These are phyloP conservation scores for Clonostachys chloroleuca DNA, from an alignment of 2,329 filamentous ascomycete genomes.

Conservation along the genomic window DNA sequence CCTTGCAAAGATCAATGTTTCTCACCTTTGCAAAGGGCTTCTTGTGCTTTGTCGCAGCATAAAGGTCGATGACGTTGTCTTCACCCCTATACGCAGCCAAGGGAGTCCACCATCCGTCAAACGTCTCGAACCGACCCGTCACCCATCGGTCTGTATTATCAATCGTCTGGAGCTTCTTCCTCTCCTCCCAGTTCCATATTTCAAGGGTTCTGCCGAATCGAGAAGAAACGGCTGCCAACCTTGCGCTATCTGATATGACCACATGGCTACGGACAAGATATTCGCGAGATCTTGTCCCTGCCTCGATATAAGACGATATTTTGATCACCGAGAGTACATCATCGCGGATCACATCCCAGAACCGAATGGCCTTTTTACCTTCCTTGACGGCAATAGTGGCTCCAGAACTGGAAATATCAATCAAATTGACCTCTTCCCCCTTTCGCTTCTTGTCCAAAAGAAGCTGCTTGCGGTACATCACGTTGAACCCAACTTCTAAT, in stretches of 20 bases:
- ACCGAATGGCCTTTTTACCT: constrained; percentile 74
- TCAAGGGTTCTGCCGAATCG: constrained; percentile 31
- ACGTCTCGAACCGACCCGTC: constrained; percentile 24
- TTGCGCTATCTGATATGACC: constrained; percentile 30
- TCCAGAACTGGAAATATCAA: constrained; percentile 25
- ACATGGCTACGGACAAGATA: constrained; percentile 35
- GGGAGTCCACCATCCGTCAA: constrained; percentile 22
- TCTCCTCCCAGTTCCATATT: constrained; percentile 31
- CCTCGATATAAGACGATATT: constrained; percentile 30
- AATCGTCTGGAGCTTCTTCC: constrained; percentile 29
- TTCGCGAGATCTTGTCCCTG: constrained; percentile 28
- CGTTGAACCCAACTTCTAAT: no score
- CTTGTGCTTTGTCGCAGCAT: constrained; percentile 19
- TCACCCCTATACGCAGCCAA: constrained; percentile 28
- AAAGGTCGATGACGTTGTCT: constrained; percentile 23
- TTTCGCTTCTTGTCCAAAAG: constrained; percentile 17
- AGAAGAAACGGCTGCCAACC: constrained; percentile 27
- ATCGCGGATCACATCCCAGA: constrained; percentile 81
- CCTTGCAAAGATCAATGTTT: constrained; percentile 25
- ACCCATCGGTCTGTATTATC: constrained; percentile 30
- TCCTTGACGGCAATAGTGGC: constrained; percentile 27
- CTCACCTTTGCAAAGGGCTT: constrained; percentile 27
- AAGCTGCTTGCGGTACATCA: constrained; percentile 7
- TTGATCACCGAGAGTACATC: constrained; percentile 55
- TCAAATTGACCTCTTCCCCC: constrained; percentile 20